Conservation (phyloP, 2,329 filamentous ascomycete genomes). For the Coleophoma eucalyptorum region DNA sequence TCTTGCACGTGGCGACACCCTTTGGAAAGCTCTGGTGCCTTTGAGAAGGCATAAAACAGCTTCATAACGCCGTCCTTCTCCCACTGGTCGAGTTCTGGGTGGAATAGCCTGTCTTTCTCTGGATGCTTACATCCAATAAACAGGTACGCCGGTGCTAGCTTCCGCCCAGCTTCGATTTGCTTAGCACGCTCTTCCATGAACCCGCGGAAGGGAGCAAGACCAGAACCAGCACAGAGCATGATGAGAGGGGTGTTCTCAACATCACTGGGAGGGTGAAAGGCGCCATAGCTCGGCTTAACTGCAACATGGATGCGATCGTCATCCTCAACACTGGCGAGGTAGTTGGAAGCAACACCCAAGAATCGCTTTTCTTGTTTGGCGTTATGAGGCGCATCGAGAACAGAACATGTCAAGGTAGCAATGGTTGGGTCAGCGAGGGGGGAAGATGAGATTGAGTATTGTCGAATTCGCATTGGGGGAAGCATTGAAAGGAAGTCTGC, state of each 20-base stretch:
- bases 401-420: constrained; percentile 64
- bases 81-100: constrained; percentile 16
- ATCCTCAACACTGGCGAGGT: constrained; percentile 45
- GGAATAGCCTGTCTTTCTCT: constrained; percentile 17
- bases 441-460: constrained; percentile 77
- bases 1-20: constrained; percentile 22
- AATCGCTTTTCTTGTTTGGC: constrained; percentile 42
- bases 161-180: constrained; percentile 32
- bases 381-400: constrained; percentile 54
- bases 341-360: constrained; percentile 58
- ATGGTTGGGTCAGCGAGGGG: constrained; percentile 54
- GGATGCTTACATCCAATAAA: constrained; percentile 23
- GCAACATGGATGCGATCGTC: constrained; percentile 37
- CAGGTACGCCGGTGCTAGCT: constrained; percentile 19
- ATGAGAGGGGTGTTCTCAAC: constrained; percentile 25
- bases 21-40: constrained; percentile 13
- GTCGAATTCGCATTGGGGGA: constrained; percentile 73
- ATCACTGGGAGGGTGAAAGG: constrained; percentile 25
- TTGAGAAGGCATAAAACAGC: constrained; percentile 18
- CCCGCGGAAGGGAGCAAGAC: constrained; percentile 43
- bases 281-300: constrained; percentile 25
- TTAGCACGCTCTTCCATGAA: constrained; percentile 44
- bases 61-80: constrained; percentile 18
- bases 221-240: constrained; percentile 31
- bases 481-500: constrained; percentile 67